phyloP scores from a whole-genome alignment of 768 basidiomycete genomes.

The Lactarius trivialis region DNA sequence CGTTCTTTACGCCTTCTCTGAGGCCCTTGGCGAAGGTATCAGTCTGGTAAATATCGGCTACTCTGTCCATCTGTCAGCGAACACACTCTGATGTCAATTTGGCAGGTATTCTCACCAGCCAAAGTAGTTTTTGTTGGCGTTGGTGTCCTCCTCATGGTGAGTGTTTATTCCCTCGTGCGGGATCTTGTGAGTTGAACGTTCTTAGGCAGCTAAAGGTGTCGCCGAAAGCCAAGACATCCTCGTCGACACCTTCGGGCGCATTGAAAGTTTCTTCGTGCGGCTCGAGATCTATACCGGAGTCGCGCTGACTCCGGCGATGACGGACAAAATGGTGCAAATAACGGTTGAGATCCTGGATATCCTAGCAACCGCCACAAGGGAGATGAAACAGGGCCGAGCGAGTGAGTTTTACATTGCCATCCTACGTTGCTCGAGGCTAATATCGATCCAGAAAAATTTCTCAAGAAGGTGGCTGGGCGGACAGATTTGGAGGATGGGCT shows the following conservation, averaged over 20 bases:
- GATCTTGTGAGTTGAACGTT: not conserved
- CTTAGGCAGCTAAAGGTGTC: not conserved
- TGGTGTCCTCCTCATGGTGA: not conserved
- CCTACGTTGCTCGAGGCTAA: too few relatives aligned
- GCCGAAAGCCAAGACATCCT: not conserved
- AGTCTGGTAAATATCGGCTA: not conserved
- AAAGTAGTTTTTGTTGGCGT: not conserved
- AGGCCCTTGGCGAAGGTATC: not conserved
- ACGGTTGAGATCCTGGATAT: not conserved
- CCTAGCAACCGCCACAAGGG: not conserved
- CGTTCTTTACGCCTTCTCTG: not conserved
- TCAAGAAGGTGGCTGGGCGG: too few relatives aligned
- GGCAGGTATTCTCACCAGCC: not conserved
- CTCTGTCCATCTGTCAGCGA: not conserved
- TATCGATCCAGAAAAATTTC: too few relatives aligned
- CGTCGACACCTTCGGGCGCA: not conserved
- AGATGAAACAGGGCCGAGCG: not conserved
- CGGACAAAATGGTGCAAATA: not conserved
- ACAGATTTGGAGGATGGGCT: too few relatives aligned
- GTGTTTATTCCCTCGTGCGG: not conserved
- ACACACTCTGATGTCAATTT: not conserved
- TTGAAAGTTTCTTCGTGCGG: not conserved
- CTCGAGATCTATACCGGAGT: not conserved
- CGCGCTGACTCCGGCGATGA: not conserved
- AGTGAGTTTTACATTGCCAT: too few relatives aligned